Evolutionary conservation across 2,329 filamentous ascomycete genomes (phyloP), one percentile per base, ranked within the genome.

Genomic region (Lachnellula willkommii): DNA sequence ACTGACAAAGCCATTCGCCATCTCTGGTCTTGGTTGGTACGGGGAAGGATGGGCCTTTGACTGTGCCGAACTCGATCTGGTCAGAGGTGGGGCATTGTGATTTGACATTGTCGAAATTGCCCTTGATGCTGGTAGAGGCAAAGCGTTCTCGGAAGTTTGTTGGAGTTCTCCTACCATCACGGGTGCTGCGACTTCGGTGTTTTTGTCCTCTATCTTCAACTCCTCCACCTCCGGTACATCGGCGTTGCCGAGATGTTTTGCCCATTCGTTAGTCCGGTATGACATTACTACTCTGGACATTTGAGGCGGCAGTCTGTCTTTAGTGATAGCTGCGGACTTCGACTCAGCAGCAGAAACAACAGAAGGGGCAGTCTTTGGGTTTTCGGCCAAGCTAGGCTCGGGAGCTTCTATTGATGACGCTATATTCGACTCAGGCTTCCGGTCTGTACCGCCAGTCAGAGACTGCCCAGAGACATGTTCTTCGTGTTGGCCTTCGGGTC

Each of bases 201-300:
- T 72, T 63, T 67, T 52, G 6, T 26, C 70, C 60, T 78, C 67
- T 4, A 82, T 67, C 24, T 80, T 75, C 12, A 88, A 70, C 2
- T 83, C 79, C 7, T 90, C 85, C 0, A 80, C 71, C 48, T 84
- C 80, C 1, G 90, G 90, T 5, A 76, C 74, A 15, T 96, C 92
- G 6, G 93, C 91, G 43, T 81, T 75, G 60, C 85, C 84, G 11
- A 96, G 77, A 70, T 96, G 90, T 70, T 96, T 96, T 0, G 91
- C 90, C 93, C 93, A 97, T 73, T 97, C 93, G 62, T 95, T 95
- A 1, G 91, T 96, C 55, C 93, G 83, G 68, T 94, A 95, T 0
- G 88, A 89, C 69, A 90, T 76, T 1, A 91, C 87, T 8, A 95
- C 81, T 58, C 83, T 86, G 1, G 91, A 94, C 36, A 91, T 72